These are phyloP conservation scores for Phaffia tasmanica DNA, from an alignment of 768 basidiomycete genomes.

Conservation along the genomic window DNA sequence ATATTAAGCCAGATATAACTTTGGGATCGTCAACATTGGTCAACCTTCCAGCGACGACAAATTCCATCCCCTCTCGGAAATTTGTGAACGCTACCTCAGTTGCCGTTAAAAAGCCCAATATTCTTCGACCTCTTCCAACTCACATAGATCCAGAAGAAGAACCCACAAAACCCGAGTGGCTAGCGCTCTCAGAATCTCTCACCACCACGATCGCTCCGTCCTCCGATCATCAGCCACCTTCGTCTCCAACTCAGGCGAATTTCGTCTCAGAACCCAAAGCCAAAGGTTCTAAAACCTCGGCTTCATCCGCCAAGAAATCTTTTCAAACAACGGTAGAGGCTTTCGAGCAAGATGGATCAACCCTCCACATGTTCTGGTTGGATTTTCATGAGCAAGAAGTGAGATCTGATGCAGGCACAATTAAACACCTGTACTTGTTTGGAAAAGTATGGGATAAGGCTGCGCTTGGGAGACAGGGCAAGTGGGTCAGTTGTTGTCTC, in stretches of 20 bases:
- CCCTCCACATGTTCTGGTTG: constrained; percentile 86
- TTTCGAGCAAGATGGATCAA: constrained; percentile 35
- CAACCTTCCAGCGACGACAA: constrained; percentile 3
- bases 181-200: constrained; percentile 18
- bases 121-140: constrained; percentile 1
- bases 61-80: background rate
- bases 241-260: constrained; percentile 13
- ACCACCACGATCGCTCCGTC: background rate
- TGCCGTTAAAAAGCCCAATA: constrained; percentile 1
- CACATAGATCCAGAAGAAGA: constrained; percentile 11
- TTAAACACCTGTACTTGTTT: constrained; percentile 58
- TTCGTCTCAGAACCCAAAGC: background rate
- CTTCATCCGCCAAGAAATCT: constrained; percentile 21
- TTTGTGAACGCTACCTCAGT: constrained; percentile 23
- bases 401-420: constrained; percentile 6
- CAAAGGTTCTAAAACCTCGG: background rate
- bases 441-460: constrained; percentile 80
- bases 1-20: constrained; percentile 27
- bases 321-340: constrained; percentile 27
- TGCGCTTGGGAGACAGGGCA: constrained; percentile 32
- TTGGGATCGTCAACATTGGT: background rate
- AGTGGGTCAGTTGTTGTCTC: constrained; percentile 75
- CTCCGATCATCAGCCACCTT: constrained; percentile 18
- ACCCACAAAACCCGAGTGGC: constrained; percentile 15
- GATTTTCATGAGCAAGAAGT: constrained; percentile 79